Percentiles rank a stretch among this genome's conserved stretches.
These are phyloP conservation scores for Obelidium mucronatum DNA, from an alignment of 192 early-diverging fungal species.

Conservation along the genomic window DNA sequence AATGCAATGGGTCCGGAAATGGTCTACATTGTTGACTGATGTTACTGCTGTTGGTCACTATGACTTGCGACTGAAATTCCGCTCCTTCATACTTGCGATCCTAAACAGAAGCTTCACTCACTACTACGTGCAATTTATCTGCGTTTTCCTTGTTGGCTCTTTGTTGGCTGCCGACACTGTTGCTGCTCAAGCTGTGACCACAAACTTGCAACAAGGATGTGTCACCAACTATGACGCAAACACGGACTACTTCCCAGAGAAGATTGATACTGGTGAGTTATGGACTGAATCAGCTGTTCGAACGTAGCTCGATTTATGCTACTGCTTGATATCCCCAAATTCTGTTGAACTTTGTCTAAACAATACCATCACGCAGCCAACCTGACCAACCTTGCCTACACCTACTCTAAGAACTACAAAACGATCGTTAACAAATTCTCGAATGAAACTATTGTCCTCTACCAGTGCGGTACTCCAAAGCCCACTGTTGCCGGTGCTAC, in stretches of 20 bases:
- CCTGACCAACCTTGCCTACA: conserved; percentile 32
- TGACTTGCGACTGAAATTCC: background rate
- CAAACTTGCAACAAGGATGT: conserved; percentile 3
- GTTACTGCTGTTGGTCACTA: background rate
- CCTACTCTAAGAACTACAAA: conserved; percentile 57
- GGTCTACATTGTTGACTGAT: background rate
- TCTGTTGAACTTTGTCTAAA: background rate
- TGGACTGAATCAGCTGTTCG: no score
- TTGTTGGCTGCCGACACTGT: background rate
- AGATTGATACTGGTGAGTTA: conserved; percentile 33
- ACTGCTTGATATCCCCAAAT: background rate
- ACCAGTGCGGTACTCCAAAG: conserved; percentile 55
- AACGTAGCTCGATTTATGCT: background rate
- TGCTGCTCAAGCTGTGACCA: conserved; percentile 9
- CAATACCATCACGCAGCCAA: conserved; percentile 19
- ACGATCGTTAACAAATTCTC: conserved; percentile 43
- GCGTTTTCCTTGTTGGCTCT: conserved; percentile 5
- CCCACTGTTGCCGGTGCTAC: conserved; percentile 39
- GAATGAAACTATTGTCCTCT: conserved; percentile 46
- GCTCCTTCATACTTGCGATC: background rate
- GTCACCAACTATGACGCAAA: conserved; percentile 24
- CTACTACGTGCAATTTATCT: conserved; percentile 22
- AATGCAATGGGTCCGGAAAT: background rate
- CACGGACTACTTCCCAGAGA: conserved; percentile 48
- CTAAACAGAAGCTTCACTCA: conserved; percentile 6